Base-by-base conservation (phyloP, 2,329 filamentous ascomycete species). In the Parastagonospora avenae region DNA sequence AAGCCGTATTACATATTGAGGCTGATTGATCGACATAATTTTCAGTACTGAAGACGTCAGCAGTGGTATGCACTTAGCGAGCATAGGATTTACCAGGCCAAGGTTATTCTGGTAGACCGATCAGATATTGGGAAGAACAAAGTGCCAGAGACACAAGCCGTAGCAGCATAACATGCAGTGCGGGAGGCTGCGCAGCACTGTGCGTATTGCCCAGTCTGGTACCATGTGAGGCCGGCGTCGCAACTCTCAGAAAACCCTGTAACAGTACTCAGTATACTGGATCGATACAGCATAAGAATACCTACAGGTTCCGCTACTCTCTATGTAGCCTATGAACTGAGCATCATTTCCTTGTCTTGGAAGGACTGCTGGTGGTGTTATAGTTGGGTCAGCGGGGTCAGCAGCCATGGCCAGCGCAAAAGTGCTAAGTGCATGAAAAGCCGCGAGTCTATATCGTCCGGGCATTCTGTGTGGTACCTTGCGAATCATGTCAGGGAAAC, bases 161-260 rank as follows among this genome's bases (percentile, higher is more conserved):
- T 70, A 2, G 68, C 55, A 12, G 62, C 62, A 40, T 58, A 55
- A 49, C 68, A 70, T 4, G 57, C 56, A 8, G 60, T 32, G 14
- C 56, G 28, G 12, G 57, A 66, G 8, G 55, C 55, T 15, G 66
- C 55, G 42, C 68, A 71, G 39, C 68, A 71, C 48, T 70, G 68
- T 7, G 56, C 68, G 46, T 69, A 71, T 43, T 60, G 50, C 16
- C 63, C 65, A 39, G 54, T 48, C 42, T 68, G 63, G 40, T 59
- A 68, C 68, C 68, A 70, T 3, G 63, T 68, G 4, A 60, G 51
- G 14, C 64, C 66, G 11, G 55, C 5, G 44, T 63, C 46, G 49
- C 68, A 71, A 2, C 45, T 33, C 27, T 59, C 31, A 10, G 63
- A 64, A 28, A 33, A 50, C 66, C 66, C 67, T 70, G 12, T 8